phyloP scores from a whole-genome alignment of 495 filamentous ascomycete species.

The Penicillium steckii region DNA sequence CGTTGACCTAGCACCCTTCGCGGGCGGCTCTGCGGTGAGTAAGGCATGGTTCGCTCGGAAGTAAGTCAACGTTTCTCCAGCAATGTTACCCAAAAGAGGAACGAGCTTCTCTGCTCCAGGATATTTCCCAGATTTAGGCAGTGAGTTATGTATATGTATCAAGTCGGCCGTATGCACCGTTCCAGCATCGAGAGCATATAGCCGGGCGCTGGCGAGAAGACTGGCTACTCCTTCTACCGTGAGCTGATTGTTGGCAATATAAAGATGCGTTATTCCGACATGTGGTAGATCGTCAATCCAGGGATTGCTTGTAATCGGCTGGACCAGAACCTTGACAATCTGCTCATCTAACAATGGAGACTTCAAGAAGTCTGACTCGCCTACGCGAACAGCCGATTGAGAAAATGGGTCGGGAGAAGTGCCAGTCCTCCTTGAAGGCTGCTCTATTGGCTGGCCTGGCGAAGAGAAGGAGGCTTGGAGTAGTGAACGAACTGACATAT shows the following conservation, averaged over 20 bases:
- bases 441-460: not conserved
- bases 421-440: conserved; percentile 4
- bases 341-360: conserved; percentile 48
- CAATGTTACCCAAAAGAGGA: conserved; percentile 45
- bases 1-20: conserved; percentile 24
- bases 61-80: conserved; percentile 49
- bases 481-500: conserved; percentile 51
- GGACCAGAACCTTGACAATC: conserved; percentile 47
- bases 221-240: conserved; percentile 56
- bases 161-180: conserved; percentile 38
- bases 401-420: conserved; percentile 13
- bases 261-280: conserved; percentile 58
- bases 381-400: conserved; percentile 4
- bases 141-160: conserved; percentile 15
- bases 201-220: conserved; percentile 47
- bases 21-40: conserved; percentile 48
- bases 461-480: conserved; percentile 49
- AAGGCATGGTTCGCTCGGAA: conserved; percentile 57
- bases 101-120: conserved; percentile 57
- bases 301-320: conserved; percentile 47
- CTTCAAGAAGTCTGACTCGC: conserved; percentile 28
- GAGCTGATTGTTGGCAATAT: conserved; percentile 57
- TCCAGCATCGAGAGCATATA: conserved; percentile 55
- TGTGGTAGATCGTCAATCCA: conserved; percentile 54
- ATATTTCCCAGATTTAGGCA: conserved; percentile 15